Base-by-base conservation (phyloP, 1,284 basidiomycete species). In the Pyrrhoderma noxium region DNA sequence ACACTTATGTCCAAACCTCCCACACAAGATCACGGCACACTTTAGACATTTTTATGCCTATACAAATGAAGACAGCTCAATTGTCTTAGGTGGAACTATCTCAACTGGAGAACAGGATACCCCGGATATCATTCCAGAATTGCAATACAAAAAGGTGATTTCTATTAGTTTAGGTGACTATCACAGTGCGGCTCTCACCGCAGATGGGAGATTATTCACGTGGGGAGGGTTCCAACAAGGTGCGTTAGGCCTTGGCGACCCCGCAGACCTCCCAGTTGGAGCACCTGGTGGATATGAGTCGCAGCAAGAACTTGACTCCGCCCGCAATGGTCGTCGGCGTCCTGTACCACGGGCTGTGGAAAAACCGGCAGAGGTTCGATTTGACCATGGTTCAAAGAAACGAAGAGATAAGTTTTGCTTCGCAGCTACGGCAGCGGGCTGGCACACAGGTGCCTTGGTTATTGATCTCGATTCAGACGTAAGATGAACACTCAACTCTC, bases 111-210 rank as follows among this genome's bases (percentile, higher is more conserved):
- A 31, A 31, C 27, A 31, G 7, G 69, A 70, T 40, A 60, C 61
- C 40, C 85, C 90, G 2, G 72, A 73, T 31, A 69, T 89, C 54
- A 73, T 88, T 2, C 82, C 85, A 1, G 75, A 73, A 19, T 68
- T 95, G 18, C 89, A 93, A 59, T 75, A 85, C 58, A 76, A 71
- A 55, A 72, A 74, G 37, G 76, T 94, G 51, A 92, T 94, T 56
- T 89, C 89, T 51, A 82, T 93, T 51, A 82, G 85, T 8, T 74
- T 92, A 43, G 93, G 93, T 3, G 92, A 96, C 66, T 94, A 93
- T 65, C 93, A 96, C 69, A 83, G 73, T 60, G 88, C 83, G 22
- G 92, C 93, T 0, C 72, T 96, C 56, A 93, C 90, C 1, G 72
- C 78, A 38, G 66, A 73, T 22, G 93, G 93, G 11, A 77, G 83